A percentile compares a stretch with the other conserved stretches of the same genome.
Conservation (phyloP, 495 filamentous ascomycete species). For the Aeminium ludgeri region DNA sequence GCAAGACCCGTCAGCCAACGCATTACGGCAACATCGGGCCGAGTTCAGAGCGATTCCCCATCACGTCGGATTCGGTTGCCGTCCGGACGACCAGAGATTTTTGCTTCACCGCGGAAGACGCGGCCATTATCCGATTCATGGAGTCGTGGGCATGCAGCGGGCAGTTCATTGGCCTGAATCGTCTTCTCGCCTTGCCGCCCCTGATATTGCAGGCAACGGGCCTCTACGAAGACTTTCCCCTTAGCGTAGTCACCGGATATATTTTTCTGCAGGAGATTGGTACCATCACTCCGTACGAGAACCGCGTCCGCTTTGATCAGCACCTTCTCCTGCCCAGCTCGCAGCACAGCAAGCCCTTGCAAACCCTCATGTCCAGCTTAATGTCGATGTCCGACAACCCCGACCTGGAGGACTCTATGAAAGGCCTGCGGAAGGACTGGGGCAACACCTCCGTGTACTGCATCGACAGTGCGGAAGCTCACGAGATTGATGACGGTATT, state of each 20-base stretch:
- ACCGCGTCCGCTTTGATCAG: constrained; percentile 44
- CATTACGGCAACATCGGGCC: constrained; percentile 36
- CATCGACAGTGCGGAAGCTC: constrained; percentile 53
- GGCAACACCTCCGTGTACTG: constrained; percentile 56
- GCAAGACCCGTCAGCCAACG: constrained; percentile 43
- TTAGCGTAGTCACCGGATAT: constrained; percentile 32
- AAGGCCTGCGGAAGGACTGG: constrained; percentile 52
- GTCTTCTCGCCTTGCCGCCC: constrained; percentile 44
- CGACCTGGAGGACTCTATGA: constrained; percentile 36
- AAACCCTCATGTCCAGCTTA: constrained; percentile 16
- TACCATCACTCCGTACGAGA: constrained; percentile 65
- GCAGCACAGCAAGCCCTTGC: constrained; percentile 18
- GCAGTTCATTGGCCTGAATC: constrained; percentile 31
- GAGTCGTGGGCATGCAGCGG: constrained; percentile 46
- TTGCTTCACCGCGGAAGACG: constrained; percentile 31
- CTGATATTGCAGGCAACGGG: constrained; percentile 54
- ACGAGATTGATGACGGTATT: constrained; percentile 80
- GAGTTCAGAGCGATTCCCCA: constrained; percentile 25
- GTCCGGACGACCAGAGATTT: constrained; percentile 13
- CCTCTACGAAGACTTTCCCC: constrained; percentile 39
- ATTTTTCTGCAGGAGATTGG: constrained; percentile 78
- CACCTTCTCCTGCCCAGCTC: constrained; percentile 40
- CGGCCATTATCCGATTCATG: constrained; percentile 49
- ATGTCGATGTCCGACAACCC: constrained; percentile 7
- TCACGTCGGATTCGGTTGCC: constrained; percentile 15